Conservation (phyloP, 306 rosid species). For the Sophora flavescens region DNA sequence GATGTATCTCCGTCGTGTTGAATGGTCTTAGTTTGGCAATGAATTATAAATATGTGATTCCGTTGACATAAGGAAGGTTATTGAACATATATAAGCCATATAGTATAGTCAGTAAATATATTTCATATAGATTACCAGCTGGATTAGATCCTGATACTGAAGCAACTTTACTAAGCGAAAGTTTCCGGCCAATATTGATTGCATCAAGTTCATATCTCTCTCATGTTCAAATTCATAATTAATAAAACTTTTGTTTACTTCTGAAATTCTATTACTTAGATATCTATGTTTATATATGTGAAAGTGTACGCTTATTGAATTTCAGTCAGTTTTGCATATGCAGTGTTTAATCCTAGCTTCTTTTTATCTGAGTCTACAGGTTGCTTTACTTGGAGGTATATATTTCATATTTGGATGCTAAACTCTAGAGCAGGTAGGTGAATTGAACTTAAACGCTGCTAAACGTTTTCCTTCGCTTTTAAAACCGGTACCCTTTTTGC, state of each 20-base stretch:
- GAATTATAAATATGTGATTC: too few relatives aligned
- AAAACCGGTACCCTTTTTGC: too few relatives aligned
- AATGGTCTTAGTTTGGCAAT: too few relatives aligned
- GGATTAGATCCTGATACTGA: too few relatives aligned
- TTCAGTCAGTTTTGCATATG: slow-evolving; percentile 24
- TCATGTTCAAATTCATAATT: background rate
- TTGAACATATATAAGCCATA: too few relatives aligned
- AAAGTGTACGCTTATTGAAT: background rate
- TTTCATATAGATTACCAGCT: too few relatives aligned
- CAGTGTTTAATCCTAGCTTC: slow-evolving; percentile 41
- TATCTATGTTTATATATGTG: slow-evolving; percentile 26
- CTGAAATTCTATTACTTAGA: slow-evolving; percentile 27
- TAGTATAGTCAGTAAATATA: too few relatives aligned
- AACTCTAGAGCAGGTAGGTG: slow-evolving; percentile 94
- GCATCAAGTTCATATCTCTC: too few relatives aligned
- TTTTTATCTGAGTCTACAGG: slow-evolving; percentile 60
- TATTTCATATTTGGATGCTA: slow-evolving; percentile 82
- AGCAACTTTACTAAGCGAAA: too few relatives aligned
- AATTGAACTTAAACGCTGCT: slow-evolving; percentile 43
- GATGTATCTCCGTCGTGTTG: too few relatives aligned
- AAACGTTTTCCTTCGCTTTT: slow-evolving; percentile 35
- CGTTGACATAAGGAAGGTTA: too few relatives aligned
- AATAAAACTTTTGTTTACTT: background rate
- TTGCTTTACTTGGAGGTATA: slow-evolving; percentile 92
- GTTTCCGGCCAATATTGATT: too few relatives aligned